These are phyloP conservation scores for Chytriomyces hyalinus DNA, from an alignment of 192 early-diverging fungal species.

Conservation along the genomic window DNA sequence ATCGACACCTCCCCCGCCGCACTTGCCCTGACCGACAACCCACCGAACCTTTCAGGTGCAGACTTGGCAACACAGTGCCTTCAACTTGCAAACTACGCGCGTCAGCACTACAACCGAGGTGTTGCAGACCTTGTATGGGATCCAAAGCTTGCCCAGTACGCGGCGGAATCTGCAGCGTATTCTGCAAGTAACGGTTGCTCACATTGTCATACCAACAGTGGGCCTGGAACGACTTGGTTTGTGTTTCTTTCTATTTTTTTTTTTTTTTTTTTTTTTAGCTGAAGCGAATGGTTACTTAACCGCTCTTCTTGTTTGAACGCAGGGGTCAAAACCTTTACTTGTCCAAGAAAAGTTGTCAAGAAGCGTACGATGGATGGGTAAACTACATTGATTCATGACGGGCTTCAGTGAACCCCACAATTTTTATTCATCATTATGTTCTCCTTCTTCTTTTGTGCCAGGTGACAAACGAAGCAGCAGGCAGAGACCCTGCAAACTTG, in stretches of 20 bases:
- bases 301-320: too few relatives aligned
- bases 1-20: background rate
- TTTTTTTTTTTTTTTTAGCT: background rate
- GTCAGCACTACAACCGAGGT: slow-evolving; percentile 29
- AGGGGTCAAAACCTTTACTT: slow-evolving; percentile 17
- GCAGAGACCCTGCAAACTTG: background rate
- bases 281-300: background rate
- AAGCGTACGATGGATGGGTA: slow-evolving; percentile 23
- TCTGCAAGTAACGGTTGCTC: background rate
- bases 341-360: background rate
- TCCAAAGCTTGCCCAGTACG: background rate
- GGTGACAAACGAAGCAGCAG: slow-evolving; percentile 22
- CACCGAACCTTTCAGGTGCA: background rate
- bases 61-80: background rate
- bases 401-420: too few relatives aligned
- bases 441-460: too few relatives aligned
- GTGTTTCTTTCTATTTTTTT: background rate
- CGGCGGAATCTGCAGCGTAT: background rate
- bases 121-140: slow-evolving; percentile 6
- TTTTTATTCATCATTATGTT: too few relatives aligned
- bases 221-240: slow-evolving; percentile 11
- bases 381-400: too few relatives aligned
- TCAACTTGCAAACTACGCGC: slow-evolving; percentile 19
- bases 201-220: slow-evolving; percentile 23
- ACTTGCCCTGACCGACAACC: background rate